Percentiles rank a stretch among this genome's conserved stretches.
Evolutionary conservation across 2,329 filamentous ascomycete species (phyloP).

Genomic region (Fusarium setosum): DNA sequence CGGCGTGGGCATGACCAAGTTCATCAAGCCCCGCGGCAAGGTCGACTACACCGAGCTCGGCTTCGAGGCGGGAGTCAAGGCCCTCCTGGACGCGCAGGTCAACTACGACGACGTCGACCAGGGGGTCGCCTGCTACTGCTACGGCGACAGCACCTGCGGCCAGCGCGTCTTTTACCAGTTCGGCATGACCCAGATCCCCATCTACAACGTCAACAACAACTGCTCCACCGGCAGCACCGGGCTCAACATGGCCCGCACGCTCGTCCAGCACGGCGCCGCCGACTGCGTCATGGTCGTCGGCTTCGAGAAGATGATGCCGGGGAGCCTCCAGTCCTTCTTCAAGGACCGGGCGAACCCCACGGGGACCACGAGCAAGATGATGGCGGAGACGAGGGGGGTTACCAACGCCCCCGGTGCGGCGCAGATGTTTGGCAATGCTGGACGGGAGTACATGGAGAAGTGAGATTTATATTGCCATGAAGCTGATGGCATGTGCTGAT

Average conservation of each 20-base stretch:
- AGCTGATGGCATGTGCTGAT: constrained; percentile 15
- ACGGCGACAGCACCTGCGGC: constrained; percentile 93
- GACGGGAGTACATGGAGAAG: constrained; percentile 95
- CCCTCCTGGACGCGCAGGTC: constrained; percentile 86
- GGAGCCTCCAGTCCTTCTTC: constrained; percentile 86
- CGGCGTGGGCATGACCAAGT: constrained; percentile 98
- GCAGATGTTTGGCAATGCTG: constrained; percentile 96
- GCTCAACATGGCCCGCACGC: constrained; percentile 82
- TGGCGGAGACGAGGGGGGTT: constrained; percentile 83
- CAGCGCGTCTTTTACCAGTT: constrained; percentile 99
- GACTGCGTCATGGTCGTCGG: constrained; percentile 93
- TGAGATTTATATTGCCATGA: constrained; percentile 50
- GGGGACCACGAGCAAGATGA: constrained; percentile 78
- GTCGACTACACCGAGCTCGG: constrained; percentile 95
- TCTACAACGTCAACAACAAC: constrained; percentile 99
- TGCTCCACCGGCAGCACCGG: constrained; percentile 96
- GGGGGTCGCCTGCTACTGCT: constrained; percentile 97
- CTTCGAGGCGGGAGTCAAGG: constrained; percentile 92
- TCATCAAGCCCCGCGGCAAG: constrained; percentile 95
- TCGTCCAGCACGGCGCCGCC: constrained; percentile 82
- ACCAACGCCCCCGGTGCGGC: constrained; percentile 87
- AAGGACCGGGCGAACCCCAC: constrained; percentile 86
- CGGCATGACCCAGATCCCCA: constrained; percentile 94
- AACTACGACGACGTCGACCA: constrained; percentile 97
- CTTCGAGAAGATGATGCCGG: constrained; percentile 98